Percentiles rank a stretch among this genome's conserved stretches.
phyloP scores from a whole-genome alignment of 2,329 filamentous ascomycete species.

The Pseudogymnoascus sp. region DNA sequence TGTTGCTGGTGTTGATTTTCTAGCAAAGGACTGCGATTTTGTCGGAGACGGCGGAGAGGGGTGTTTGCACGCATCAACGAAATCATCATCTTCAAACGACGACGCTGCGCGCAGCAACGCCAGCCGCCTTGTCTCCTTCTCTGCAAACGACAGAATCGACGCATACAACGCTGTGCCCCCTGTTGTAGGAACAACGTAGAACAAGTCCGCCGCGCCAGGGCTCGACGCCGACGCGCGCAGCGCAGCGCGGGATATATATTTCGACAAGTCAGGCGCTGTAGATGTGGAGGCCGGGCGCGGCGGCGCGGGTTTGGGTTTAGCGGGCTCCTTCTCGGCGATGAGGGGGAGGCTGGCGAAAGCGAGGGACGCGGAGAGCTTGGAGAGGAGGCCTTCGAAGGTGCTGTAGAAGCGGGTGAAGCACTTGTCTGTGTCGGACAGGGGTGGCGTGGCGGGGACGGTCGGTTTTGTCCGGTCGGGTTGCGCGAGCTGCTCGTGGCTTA shows the following conservation, averaged over 20 bases:
- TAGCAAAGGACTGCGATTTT: constrained; percentile 29
- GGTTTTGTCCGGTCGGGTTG: too few relatives aligned
- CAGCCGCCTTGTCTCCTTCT: constrained; percentile 56
- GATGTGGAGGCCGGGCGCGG: constrained; percentile 23
- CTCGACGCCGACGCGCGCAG: constrained; percentile 62
- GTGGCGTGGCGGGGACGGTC: too few relatives aligned
- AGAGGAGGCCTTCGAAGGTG: constrained; percentile 82
- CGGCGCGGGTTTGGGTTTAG: constrained; percentile 23
- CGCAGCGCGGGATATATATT: constrained; percentile 78
- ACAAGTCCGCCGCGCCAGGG: constrained; percentile 56
- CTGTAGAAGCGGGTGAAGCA: constrained; percentile 88
- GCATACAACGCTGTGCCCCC: constrained; percentile 91
- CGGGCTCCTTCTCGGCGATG: constrained; percentile 41
- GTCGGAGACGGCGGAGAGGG: constrained; percentile 37
- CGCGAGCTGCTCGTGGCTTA: constrained; percentile 26
- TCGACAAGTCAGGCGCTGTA: constrained; percentile 67
- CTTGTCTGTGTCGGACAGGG: constrained; percentile 55
- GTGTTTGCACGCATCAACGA: constrained; percentile 35
- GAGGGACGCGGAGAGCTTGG: constrained; percentile 78
- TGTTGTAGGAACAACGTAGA: constrained; percentile 89
- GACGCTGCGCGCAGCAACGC: constrained; percentile 22
- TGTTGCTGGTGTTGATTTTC: constrained; percentile 37
- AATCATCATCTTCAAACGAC: constrained; percentile 22
- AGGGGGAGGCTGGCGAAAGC: constrained; percentile 90
- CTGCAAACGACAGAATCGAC: constrained; percentile 67